A percentile compares a stretch with the other conserved stretches of the same genome.
These are phyloP conservation scores for Paraconiothyrium brasiliense DNA, from an alignment of 2,329 filamentous ascomycete species.

Conservation along the genomic window DNA sequence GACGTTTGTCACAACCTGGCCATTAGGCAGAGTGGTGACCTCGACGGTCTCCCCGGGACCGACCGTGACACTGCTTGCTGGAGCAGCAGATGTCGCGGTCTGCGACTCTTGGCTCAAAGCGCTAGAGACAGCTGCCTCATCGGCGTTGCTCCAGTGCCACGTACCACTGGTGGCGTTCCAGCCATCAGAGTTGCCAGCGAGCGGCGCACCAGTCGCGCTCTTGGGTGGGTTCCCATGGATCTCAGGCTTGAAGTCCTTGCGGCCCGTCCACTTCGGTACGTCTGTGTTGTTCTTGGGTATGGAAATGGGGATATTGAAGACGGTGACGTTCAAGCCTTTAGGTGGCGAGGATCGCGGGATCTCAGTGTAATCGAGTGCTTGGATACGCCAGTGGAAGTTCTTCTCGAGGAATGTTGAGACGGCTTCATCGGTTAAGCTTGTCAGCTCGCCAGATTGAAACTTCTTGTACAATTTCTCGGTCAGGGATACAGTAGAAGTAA, in stretches of 20 bases:
- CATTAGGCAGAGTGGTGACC: constrained; percentile 14
- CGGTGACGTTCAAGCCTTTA: constrained; percentile 41
- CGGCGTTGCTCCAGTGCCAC: constrained; percentile 16
- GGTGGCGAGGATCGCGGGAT: constrained; percentile 40
- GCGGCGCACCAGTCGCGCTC: constrained; percentile 3
- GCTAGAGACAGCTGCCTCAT: constrained; percentile 3
- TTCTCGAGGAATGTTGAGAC: constrained; percentile 39
- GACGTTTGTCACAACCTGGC: constrained; percentile 12
- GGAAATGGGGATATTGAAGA: constrained; percentile 35
- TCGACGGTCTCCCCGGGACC: constrained; percentile 12
- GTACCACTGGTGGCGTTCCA: constrained; percentile 18
- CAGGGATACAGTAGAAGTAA: constrained; percentile 53
- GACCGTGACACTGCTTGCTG: constrained; percentile 8
- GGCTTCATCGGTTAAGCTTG: constrained; percentile 30
- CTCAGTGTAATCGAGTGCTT: constrained; percentile 39
- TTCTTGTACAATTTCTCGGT: constrained; percentile 47
- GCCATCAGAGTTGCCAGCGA: constrained; percentile 13
- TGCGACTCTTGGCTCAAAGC: constrained; percentile 10
- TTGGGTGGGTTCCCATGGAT: constrained; percentile 39
- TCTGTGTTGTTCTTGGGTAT: constrained; percentile 36
- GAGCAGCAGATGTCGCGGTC: background rate
- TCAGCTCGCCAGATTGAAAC: constrained; percentile 35
- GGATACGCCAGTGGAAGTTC: constrained; percentile 45
- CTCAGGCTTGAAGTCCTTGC: constrained; percentile 33
- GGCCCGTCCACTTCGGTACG: constrained; percentile 37